Conservation (phyloP, 305 asterid genomes). For the Lippia alba region DNA sequence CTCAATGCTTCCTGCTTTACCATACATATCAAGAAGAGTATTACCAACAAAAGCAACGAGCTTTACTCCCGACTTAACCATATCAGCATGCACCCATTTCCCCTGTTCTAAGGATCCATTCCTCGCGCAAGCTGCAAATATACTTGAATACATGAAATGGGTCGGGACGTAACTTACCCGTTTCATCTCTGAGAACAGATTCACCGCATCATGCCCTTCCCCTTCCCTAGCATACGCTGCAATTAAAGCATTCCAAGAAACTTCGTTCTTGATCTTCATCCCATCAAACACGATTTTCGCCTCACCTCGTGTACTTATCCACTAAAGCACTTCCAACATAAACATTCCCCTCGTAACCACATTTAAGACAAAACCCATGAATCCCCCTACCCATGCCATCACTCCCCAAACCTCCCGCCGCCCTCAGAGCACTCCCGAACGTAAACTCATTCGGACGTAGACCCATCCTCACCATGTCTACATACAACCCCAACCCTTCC, state of each 20-base stretch:
- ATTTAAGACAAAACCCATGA: slow-evolving; percentile 66
- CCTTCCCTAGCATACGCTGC: slow-evolving; percentile 80
- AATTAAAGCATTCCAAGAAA: slow-evolving; percentile 86
- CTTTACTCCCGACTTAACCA: slow-evolving; percentile 66
- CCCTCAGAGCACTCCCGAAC: slow-evolving; percentile 75
- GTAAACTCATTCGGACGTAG: slow-evolving; percentile 76
- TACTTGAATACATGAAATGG: slow-evolving; percentile 77
- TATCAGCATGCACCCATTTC: slow-evolving; percentile 77
- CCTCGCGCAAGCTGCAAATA: slow-evolving; percentile 74
- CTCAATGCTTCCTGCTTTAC: slow-evolving; percentile 75
- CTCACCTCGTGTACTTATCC: slow-evolving; percentile 76
- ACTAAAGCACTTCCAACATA: slow-evolving; percentile 87
- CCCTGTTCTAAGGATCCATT: slow-evolving; percentile 84
- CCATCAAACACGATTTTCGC: slow-evolving; percentile 60
- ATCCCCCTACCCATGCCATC: slow-evolving; percentile 55
- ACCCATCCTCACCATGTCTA: slow-evolving; percentile 60
- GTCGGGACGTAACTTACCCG: slow-evolving; percentile 62
- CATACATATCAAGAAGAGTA: slow-evolving; percentile 88
- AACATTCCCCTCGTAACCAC: slow-evolving; percentile 61
- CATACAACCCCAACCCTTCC: slow-evolving; percentile 55
- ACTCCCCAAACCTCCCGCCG: slow-evolving; percentile 60
- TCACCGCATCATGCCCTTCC: slow-evolving; percentile 62
- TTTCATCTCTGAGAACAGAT: slow-evolving; percentile 72
- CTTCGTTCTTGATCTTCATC: slow-evolving; percentile 62
- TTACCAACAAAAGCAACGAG: slow-evolving; percentile 77